Evolutionary conservation across 306 rosid genomes (phyloP).

Genomic region (Trifolium repens): DNA sequence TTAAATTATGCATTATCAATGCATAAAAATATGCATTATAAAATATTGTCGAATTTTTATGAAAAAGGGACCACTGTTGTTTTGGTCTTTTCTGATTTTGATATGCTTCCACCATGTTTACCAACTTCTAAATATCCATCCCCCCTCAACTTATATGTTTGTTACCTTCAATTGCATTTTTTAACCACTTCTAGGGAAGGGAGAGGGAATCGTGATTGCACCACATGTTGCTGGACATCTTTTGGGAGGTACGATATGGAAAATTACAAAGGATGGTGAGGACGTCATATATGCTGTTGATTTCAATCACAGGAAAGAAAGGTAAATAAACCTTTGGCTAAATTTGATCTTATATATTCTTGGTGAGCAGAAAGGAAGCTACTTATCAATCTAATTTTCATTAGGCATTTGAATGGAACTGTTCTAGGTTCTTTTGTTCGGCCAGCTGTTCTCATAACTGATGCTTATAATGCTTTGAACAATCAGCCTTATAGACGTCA

Average conservation of each 20-base stretch:
- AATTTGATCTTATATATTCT: constrained; percentile 21
- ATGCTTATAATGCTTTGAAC: constrained; percentile 96
- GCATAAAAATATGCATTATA: background rate
- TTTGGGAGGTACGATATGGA: constrained; percentile 95
- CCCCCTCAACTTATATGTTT: constrained; percentile 8
- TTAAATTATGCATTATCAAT: constrained; percentile 14
- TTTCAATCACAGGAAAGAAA: constrained; percentile 91
- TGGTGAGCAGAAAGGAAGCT: constrained; percentile 29
- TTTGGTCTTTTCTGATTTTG: constrained; percentile 11
- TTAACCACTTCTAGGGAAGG: constrained; percentile 66
- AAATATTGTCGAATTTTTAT: background rate
- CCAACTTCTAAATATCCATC: background rate
- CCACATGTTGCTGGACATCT: constrained; percentile 98
- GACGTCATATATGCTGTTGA: constrained; percentile 98
- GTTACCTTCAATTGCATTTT: constrained; percentile 31
- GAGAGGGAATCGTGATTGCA: constrained; percentile 94
- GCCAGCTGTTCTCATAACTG: constrained; percentile 95
- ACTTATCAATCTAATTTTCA: constrained; percentile 51
- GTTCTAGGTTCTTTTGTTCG: constrained; percentile 83
- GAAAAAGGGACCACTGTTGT: background rate
- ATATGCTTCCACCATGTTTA: constrained; percentile 23
- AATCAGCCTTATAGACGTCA: constrained; percentile 95
- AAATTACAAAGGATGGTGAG: constrained; percentile 95
- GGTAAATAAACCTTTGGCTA: constrained; percentile 52
- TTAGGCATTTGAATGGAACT: constrained; percentile 97